These are phyloP conservation scores for Thalassia testudinum DNA, from an alignment of 116 monocot species.

Conservation along the genomic window DNA sequence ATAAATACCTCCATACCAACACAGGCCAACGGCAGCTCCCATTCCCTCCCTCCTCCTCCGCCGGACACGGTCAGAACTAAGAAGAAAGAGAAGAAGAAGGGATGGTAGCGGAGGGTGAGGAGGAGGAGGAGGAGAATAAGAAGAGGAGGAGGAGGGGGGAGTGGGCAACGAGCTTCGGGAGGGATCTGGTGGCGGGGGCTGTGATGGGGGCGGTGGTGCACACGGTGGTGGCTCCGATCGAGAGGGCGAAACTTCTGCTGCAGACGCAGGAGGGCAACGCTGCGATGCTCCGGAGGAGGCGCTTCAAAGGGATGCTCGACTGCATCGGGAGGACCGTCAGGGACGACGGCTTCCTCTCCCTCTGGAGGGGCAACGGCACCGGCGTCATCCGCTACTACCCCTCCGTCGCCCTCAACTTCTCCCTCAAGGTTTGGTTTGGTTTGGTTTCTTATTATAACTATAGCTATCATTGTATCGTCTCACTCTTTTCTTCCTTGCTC, in stretches of 20 bases:
- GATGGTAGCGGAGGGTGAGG: too few relatives aligned
- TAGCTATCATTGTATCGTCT: too few relatives aligned
- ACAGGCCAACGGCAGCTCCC: too few relatives aligned
- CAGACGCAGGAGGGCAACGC: conserved; percentile 98
- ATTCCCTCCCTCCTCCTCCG: too few relatives aligned
- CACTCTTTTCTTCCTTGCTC: too few relatives aligned
- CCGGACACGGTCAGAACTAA: too few relatives aligned
- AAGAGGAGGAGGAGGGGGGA: conserved; percentile 3
- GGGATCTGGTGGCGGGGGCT: conserved; percentile 86
- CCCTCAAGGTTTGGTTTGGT: conserved; percentile 53
- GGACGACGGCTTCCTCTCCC: conserved; percentile 82
- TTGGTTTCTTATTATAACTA: background rate
- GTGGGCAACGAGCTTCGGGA: conserved; percentile 47
- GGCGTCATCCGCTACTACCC: conserved; percentile 88
- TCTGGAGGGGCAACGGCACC: conserved; percentile 97
- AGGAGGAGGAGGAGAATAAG: conserved; percentile 1
- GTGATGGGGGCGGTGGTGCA: conserved; percentile 84
- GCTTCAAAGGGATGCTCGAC: conserved; percentile 75
- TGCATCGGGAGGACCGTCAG: conserved; percentile 71
- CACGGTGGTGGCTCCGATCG: conserved; percentile 95
- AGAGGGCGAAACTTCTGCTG: conserved; percentile 80
- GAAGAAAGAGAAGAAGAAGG: background rate
- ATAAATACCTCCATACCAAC: too few relatives aligned
- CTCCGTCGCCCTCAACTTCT: conserved; percentile 98
- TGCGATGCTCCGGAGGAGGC: conserved; percentile 38